phyloP scores from a whole-genome alignment of 768 basidiomycete genomes.

The Trametopsis cervina region DNA sequence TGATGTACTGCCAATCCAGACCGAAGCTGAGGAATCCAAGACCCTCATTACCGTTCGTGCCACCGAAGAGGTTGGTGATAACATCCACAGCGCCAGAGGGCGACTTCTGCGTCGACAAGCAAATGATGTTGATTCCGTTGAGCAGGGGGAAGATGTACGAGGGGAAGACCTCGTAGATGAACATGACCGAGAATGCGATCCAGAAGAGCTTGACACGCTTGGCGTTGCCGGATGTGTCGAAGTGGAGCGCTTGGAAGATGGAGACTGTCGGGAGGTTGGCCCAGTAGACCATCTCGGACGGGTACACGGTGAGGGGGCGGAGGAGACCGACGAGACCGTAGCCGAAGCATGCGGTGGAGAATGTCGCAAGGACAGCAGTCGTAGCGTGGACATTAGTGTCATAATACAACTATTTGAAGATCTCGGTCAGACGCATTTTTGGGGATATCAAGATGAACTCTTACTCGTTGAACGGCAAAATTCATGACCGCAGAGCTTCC shows the following conservation, averaged over 20 bases:
- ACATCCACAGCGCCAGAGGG: constrained; percentile 36
- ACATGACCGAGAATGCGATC: constrained; percentile 44
- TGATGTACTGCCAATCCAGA: constrained; percentile 68
- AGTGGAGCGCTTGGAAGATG: constrained; percentile 54
- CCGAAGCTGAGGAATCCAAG: constrained; percentile 53
- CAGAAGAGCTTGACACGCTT: constrained; percentile 50
- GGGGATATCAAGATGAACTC: constrained; percentile 11
- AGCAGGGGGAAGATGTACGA: constrained; percentile 58
- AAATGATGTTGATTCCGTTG: constrained; percentile 54
- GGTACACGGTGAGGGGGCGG: constrained; percentile 52
- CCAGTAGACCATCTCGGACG: constrained; percentile 63
- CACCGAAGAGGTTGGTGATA: constrained; percentile 63
- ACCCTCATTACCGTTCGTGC: constrained; percentile 60
- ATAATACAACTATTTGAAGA: constrained; percentile 65
- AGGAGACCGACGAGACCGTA: constrained; percentile 56
- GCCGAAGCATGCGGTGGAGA: constrained; percentile 59
- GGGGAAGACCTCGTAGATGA: constrained; percentile 45
- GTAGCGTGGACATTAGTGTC: constrained; percentile 46
- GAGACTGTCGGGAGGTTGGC: constrained; percentile 48
- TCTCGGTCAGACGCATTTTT: not conserved
- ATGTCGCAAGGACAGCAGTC: constrained; percentile 54
- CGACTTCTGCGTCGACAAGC: constrained; percentile 47
- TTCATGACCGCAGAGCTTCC: constrained; percentile 51
- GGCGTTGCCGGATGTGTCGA: constrained; percentile 33
- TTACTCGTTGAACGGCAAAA: constrained; percentile 53